Conservation (phyloP, 176 grass and related monocot species). For the Oryza longistaminata region DNA sequence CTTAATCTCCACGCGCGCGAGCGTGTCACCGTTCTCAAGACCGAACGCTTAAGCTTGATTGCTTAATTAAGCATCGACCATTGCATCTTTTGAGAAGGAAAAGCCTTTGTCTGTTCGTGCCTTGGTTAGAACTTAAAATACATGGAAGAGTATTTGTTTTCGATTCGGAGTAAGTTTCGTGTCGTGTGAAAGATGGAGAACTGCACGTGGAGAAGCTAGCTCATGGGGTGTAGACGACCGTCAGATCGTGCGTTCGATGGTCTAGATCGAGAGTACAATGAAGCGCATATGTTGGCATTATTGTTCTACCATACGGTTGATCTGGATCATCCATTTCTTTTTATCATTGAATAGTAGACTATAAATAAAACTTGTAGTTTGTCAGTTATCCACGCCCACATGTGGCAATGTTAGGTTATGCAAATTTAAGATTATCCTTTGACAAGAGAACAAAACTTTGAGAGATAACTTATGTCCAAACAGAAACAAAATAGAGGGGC, state of each 20-base stretch:
- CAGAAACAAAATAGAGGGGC: neutral
- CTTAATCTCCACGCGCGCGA: constrained; percentile 37
- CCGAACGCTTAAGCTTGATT: constrained; percentile 33
- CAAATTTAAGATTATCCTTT: neutral
- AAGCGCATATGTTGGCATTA: neutral
- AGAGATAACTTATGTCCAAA: neutral
- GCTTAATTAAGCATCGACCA: constrained; percentile 39
- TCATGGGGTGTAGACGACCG: neutral
- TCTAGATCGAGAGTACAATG: neutral
- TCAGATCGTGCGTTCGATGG: constrained; percentile 12
- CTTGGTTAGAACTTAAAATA: constrained; percentile 19
- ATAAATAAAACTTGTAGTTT: neutral
- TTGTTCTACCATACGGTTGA: neutral
- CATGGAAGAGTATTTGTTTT: neutral
- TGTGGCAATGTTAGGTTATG: neutral
- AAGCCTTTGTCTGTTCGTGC: constrained; percentile 41
- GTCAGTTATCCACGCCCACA: neutral
- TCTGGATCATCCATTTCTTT: neutral
- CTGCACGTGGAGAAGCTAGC: constrained; percentile 1
- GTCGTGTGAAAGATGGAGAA: neutral
- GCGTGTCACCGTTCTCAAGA: constrained; percentile 36
- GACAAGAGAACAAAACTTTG: neutral
- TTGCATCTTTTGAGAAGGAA: constrained; percentile 54
- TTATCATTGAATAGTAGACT: neutral
- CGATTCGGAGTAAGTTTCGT: neutral